Conservation (phyloP, 371 early-diverging fungal species). For the Rhizomucor miehei region DNA sequence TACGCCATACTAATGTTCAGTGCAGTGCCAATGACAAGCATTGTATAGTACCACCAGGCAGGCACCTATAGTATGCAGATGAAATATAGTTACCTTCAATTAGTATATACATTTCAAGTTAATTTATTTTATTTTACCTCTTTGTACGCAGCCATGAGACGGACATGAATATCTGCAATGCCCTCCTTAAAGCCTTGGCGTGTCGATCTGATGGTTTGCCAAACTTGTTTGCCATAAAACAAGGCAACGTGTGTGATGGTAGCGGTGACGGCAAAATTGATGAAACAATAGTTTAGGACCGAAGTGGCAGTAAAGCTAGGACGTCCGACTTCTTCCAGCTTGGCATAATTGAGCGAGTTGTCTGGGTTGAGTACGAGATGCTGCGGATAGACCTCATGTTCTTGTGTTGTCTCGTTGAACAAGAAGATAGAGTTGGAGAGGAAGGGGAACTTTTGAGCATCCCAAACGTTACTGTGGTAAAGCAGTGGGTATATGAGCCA, state of each 20-base stretch:
- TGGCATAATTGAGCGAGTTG: slow-evolving; percentile 34
- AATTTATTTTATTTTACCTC: slow-evolving; percentile 34
- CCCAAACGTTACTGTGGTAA: slow-evolving; percentile 43
- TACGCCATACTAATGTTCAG: slow-evolving; percentile 65
- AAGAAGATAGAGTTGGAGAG: slow-evolving; percentile 38
- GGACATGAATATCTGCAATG: slow-evolving; percentile 26
- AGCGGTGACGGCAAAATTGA: slow-evolving; percentile 51
- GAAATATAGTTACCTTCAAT: slow-evolving; percentile 35
- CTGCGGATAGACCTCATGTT: slow-evolving; percentile 35
- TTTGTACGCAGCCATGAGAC: slow-evolving; percentile 31
- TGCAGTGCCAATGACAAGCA: slow-evolving; percentile 59
- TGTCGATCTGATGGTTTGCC: slow-evolving; percentile 2
- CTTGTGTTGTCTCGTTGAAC: slow-evolving; percentile 20
- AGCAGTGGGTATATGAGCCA: slow-evolving; percentile 37
- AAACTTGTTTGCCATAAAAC: slow-evolving; percentile 45
- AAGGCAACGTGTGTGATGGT: slow-evolving; percentile 47
- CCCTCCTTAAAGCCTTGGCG: slow-evolving; percentile 1
- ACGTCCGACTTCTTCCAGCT: slow-evolving; percentile 31
- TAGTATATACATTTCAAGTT: slow-evolving; percentile 17
- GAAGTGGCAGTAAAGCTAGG: slow-evolving; percentile 29
- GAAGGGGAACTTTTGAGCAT: slow-evolving; percentile 45
- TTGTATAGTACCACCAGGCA: slow-evolving; percentile 68
- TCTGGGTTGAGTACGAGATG: slow-evolving; percentile 30
- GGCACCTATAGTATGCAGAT: slow-evolving; percentile 62
- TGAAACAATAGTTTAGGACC: slow-evolving; percentile 28